phyloP scores from a whole-genome alignment of 495 filamentous ascomycete genomes.

The Elasticomyces elasticus region DNA sequence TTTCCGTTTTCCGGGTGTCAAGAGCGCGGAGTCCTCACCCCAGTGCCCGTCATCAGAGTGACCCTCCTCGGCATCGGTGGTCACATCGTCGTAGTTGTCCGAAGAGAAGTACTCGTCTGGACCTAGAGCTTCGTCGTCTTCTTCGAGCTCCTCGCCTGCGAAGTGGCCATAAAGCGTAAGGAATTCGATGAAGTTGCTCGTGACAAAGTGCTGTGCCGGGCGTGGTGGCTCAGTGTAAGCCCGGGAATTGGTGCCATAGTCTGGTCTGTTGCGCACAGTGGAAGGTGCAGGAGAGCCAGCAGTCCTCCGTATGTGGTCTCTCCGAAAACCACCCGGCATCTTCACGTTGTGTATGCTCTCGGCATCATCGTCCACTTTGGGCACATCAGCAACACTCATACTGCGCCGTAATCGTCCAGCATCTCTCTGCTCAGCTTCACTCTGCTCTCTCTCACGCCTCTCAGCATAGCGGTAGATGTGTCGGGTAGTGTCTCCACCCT shows the following conservation, averaged over 20 bases:
- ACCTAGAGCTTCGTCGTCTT: slow-evolving; percentile 72
- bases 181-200: slow-evolving; percentile 90
- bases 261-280: slow-evolving; percentile 8
- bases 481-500: slow-evolving; percentile 87
- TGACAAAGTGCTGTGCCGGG: slow-evolving; percentile 57
- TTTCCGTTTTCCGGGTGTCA: slow-evolving; percentile 61
- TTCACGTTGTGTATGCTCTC: slow-evolving; percentile 81
- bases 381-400: slow-evolving; percentile 59
- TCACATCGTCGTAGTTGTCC: slow-evolving; percentile 47
- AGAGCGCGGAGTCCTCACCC: slow-evolving; percentile 71
- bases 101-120: slow-evolving; percentile 80
- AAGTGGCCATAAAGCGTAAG: slow-evolving; percentile 92
- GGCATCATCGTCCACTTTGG: slow-evolving; percentile 53
- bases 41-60: slow-evolving; percentile 38
- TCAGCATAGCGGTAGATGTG: slow-evolving; percentile 93
- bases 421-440: slow-evolving; percentile 56
- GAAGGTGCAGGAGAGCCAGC: slow-evolving; percentile 49
- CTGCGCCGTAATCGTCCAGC: slow-evolving; percentile 37
- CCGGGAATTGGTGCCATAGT: slow-evolving; percentile 31
- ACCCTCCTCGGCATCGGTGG: slow-evolving; percentile 49
- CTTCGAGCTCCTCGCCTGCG: slow-evolving; percentile 84
- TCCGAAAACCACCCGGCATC: slow-evolving; percentile 82
- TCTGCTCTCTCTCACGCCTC: slow-evolving; percentile 56
- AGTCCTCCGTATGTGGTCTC: slow-evolving; percentile 70
- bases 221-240: slow-evolving; percentile 25